Evolutionary conservation across 495 filamentous ascomycete genomes (phyloP), one percentile per base, ranked within the genome.

Genomic region (Tetracladium setigerum): DNA sequence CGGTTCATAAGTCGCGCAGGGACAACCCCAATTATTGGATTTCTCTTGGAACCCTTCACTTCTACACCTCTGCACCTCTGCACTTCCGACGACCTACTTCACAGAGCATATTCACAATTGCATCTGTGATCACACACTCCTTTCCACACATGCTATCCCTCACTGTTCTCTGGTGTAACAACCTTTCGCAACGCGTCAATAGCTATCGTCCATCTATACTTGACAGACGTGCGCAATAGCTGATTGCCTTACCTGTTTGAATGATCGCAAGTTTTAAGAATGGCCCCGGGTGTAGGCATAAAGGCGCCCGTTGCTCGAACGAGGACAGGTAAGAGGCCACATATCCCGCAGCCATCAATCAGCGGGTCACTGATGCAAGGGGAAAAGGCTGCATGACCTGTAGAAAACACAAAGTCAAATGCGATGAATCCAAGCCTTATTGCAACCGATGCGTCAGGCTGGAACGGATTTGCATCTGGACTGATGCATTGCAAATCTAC

Each of bases 401-500:
- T 37, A 41, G 59, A 6, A 48, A 50, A 32, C 50, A 56, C 8
- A 59, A 62, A 37, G 53, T 58, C 30, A 62, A 59, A 45, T 62
- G 59, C 46, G 56, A 62, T 43, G 59, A 62, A 34, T n/a, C 14
- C 13, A 59, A 57, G 27, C 59, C 59, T 0, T 42, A 36, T 12
- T 62, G 59, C 44, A 40, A 36, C 2, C 38, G 53, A 9, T 62
- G 59, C 36, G 19, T 38, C 1, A 30, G 59, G 12, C 41, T 59
- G 9, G 38, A 52, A 30, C 32, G 50, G 30, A 45, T 52, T 36
- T 59, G 53, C 30, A 31, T 31, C 4, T 55, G 56, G 56, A 52
- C 52, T 31, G 56, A 58, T 16, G 48, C 50, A 15, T n/a, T 54
- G 19, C 52, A 55, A 37, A 37, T 54, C 16, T 19, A 46, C 14